Evolutionary conservation across 2,329 filamentous ascomycete species (phyloP), one percentile per base, ranked within the genome.

Genomic region (Clonostachys byssicola): DNA sequence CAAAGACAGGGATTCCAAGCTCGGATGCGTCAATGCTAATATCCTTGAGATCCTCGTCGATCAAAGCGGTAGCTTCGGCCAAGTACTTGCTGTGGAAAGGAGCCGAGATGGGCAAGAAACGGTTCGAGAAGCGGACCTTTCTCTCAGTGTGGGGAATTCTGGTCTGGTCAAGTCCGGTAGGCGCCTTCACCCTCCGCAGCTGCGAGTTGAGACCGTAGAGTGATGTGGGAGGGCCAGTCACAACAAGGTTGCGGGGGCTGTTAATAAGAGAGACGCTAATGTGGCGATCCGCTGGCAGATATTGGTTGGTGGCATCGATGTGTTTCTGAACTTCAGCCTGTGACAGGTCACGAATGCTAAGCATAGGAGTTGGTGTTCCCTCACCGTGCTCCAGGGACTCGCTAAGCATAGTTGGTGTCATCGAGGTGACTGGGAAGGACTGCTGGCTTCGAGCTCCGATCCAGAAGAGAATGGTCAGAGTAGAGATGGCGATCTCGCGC

Each of bases 1-100:
- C 85, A 61, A 84, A 97, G 43, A 99, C 89, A 3, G 94, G 83
- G 47, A 96, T 92, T 34, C 80, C 87, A 16, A 99, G 78, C 35
- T 81, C 79, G 47, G 80, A 80, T 47, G 83, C 80, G 47, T 89
- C 79, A 47, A 97, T 92, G 46, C 78, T 73, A 54, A 97, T 75
- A 55, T 92, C 81, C 66, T 89, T 89, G 51, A 99, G 77, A 63
- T 99, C 95, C 58, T 92, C 85, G 47, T 92, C 81, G 52, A 99
- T 90, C 57, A 91, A 78, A 50, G 85, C 80, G 23, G 88, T 90
- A 3, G 94, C 92, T 55, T 91, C 85, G 20, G 79, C 75, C 14
- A 99, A 83, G 64, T 97, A 96, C 51, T 90, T 86, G 78, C 94
- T 99, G 77, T 99, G 94, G 79, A 99, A 99, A 5, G 94, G 95